Base-by-base conservation (phyloP, 2,329 filamentous ascomycete genomes). In the Claviceps monticola region DNA sequence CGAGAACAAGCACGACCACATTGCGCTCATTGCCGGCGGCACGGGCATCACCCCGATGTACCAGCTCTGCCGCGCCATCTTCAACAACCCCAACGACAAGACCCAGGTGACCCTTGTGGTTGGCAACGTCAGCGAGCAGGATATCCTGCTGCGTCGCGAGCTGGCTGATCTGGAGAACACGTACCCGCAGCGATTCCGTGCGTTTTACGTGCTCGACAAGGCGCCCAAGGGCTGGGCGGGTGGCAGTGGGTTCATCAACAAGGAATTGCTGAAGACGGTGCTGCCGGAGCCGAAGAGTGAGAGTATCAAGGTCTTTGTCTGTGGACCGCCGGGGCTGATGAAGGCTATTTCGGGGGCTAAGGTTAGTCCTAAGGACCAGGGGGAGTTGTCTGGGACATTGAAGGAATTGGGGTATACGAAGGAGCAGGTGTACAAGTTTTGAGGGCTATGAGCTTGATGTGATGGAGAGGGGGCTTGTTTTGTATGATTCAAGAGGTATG, bases 11-110 rank as follows among this genome's bases (percentile, higher is more conserved):
- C 90, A 96, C 74, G 74, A 87, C 55, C 89, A 97, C 74, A 81
- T 94, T 61, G 84, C 80, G 41, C 75, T 91, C 58, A 79, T 98
- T 56, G 88, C 91, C n/a, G 93, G 93, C 61, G 93, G 93, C 58
- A 96, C 93, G 7, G 93, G 93, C 55, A 95, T 98, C 68, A 93
- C 93, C 11, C 93, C 93, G 60, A 96, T 97, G 91, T 97, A 87
- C 77, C 93, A 98, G 76, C 82, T 98, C 46, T 76, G 82, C 58
- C 88, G 88, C 56, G 79, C 83, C 64, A 95, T 98, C 72, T 95
- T 97, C 82, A 88, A 84, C 71, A 95, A 96, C 79, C 88, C 91
- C 55, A 80, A 87, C 44, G 93, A 98, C 74, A 90, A 93, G 80
- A 98, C 93, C 61, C 95, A 95, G 76, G 89, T 98, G 43, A 97